Evolutionary conservation across 1,284 basidiomycete genomes (phyloP).

Genomic region (Nidula niveotomentosa): DNA sequence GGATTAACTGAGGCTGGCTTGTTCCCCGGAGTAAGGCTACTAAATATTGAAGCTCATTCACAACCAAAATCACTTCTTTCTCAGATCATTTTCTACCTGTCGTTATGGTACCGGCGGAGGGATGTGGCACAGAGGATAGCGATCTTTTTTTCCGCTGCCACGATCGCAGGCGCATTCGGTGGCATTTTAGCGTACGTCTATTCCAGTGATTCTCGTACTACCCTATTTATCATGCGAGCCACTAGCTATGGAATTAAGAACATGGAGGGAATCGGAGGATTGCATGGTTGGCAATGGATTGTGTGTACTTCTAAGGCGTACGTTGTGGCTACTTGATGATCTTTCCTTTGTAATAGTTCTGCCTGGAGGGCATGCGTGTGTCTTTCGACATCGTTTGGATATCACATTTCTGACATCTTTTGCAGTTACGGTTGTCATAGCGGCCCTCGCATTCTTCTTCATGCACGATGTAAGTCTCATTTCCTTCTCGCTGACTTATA

Average conservation of each 20-base stretch:
- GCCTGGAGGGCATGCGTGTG: constrained; percentile 31
- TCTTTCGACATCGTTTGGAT: not conserved
- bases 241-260: constrained; percentile 33
- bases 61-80: constrained; percentile 2
- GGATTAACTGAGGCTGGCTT: constrained; percentile 55
- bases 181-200: constrained; percentile 30
- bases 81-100: constrained; percentile 51
- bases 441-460: constrained; percentile 29
- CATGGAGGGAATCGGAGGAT: constrained; percentile 37
- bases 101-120: constrained; percentile 50
- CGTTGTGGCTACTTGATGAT: not conserved
- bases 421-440: constrained; percentile 33
- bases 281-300: constrained; percentile 45
- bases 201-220: not conserved
- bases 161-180: constrained; percentile 45
- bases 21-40: constrained; percentile 40
- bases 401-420: constrained; percentile 7
- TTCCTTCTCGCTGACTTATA: constrained; percentile 3
- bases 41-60: not conserved
- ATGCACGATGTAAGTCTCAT: constrained; percentile 39
- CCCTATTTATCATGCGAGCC: not conserved
- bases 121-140: constrained; percentile 53
- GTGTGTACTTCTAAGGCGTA: constrained; percentile 17
- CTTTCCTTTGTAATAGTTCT: constrained; percentile 23
- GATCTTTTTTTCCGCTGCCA: constrained; percentile 60